A percentile compares a stretch with the other conserved stretches of the same genome.
phyloP scores from a whole-genome alignment of 805 yeast genomes.

The Yarrowia osloensis region DNA sequence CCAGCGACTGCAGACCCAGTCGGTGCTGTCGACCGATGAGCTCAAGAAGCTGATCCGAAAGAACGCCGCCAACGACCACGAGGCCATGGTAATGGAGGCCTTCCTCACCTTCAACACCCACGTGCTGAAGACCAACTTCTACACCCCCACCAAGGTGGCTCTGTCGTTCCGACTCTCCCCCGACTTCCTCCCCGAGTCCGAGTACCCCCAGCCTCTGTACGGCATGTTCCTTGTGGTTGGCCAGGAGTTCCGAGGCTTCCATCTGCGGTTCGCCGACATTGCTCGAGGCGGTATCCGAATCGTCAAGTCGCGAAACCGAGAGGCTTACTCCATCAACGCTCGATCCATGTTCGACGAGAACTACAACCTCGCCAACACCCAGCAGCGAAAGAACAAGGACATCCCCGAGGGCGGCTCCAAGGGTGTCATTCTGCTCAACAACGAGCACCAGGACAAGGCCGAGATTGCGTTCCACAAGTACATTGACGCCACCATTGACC shows the following conservation, averaged over 20 bases:
- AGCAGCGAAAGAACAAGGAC: constrained; percentile 95
- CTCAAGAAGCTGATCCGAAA: constrained; percentile 67
- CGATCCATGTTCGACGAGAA: constrained; percentile 93
- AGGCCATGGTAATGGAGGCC: constrained; percentile 77
- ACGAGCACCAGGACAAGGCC: constrained; percentile 75
- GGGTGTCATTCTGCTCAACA: constrained; percentile 82
- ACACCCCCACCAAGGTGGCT: constrained; percentile 91
- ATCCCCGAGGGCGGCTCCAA: constrained; percentile 99
- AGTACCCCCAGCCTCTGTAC: constrained; percentile 89
- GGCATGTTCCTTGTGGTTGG: constrained; percentile 97
- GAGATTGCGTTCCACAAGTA: constrained; percentile 87
- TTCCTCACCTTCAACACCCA: constrained; percentile 81
- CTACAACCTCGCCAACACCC: constrained; percentile 92
- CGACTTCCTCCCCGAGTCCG: constrained; percentile 74
- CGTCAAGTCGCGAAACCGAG: constrained; percentile 81
- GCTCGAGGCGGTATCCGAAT: constrained; percentile 98
- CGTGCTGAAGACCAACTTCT: constrained; percentile 90
- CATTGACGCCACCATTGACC: constrained; percentile 85
- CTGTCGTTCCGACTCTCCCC: constrained; percentile 90
- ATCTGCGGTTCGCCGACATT: constrained; percentile 92
- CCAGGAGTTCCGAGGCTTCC: constrained; percentile 96
- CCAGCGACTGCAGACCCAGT: constrained; percentile 77
- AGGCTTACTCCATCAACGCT: constrained; percentile 81
- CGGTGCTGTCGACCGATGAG: constrained; percentile 72
- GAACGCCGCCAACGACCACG: constrained; percentile 75